Base-by-base conservation (phyloP, 2,329 filamentous ascomycete species). In the Emergomyces africanus region DNA sequence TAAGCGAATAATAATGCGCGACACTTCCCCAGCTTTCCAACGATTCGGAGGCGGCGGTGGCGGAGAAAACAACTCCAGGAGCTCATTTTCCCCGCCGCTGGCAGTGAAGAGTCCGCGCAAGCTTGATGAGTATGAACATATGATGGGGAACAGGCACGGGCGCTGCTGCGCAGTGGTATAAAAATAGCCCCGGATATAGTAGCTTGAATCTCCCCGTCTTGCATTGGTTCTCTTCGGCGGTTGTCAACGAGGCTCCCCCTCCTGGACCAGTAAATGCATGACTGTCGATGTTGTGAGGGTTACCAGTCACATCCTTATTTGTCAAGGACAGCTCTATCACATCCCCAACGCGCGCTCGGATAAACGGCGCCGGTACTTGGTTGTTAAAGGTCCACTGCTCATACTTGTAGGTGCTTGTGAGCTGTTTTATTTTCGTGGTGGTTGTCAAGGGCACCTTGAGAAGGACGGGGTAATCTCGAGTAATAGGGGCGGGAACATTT, bases 121-220 rank as follows among this genome's bases (percentile, higher is more conserved):
- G 62, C 70, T 88, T 42, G 79, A 81, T 54, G 82, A 87, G 42
- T 88, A 85, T 68, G 86, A 90, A 73, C 77, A 82, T 62, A 84
- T 86, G 80, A 89, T 89, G 85, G 87, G 87, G 70, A 2, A 72
- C 70, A 3, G 70, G 70, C 3, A 72, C 71, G 0, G 71, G 71
- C 0, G 68, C 69, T 0, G 70, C 70, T 1, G 71, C 69, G 50
- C 70, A 72, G 61, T 72, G 71, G 61, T 72, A 72, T 1, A 71
- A 33, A 53, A 66, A 72, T 10, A 72, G 62, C 1, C 70, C 71
- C 0, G 70, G 70, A 44, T 61, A 64, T 10, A 68, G 63, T 2
- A 72, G 61, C 37, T 64, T 65, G 63, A 72, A 72, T 37, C 64
- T 46, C 9, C 64, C 70, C 0, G 67, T 67, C 57, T 72, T 72